Evolutionary conservation across 1,284 basidiomycete genomes (phyloP).

Genomic region (Cutaneotrichosporon daszewskae): DNA sequence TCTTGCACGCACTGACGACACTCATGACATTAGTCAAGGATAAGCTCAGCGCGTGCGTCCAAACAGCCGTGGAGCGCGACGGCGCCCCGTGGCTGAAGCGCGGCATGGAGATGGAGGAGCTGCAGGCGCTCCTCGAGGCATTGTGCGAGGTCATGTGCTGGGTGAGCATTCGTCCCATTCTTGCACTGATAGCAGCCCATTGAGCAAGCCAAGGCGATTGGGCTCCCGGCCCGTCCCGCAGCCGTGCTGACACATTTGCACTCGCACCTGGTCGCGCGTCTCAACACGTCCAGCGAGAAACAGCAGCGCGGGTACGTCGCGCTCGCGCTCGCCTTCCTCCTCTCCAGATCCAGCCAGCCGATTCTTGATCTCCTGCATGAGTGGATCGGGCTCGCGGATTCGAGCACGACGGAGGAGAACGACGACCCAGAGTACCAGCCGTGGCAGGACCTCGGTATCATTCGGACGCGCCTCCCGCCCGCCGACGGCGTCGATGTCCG

Average conservation of each 20-base stretch:
- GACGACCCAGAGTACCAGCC: slow-evolving; percentile 28
- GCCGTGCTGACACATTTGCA: slow-evolving; percentile 35
- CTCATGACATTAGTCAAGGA: slow-evolving; percentile 35
- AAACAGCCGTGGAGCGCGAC: slow-evolving; percentile 6
- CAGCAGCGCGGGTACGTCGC: slow-evolving; percentile 9
- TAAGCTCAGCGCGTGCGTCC: slow-evolving; percentile 19
- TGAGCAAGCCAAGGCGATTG: slow-evolving; percentile 13
- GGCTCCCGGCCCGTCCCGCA: slow-evolving; percentile 30
- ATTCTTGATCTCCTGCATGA: slow-evolving; percentile 32
- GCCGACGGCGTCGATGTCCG: slow-evolving; percentile 1
- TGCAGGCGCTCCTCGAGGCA: slow-evolving; percentile 17
- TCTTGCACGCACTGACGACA: slow-evolving; percentile 34
- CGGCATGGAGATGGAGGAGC: slow-evolving; percentile 19
- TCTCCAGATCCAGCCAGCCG: slow-evolving; percentile 25
- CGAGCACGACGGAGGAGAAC: slow-evolving; percentile 21
- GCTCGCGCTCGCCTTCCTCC: slow-evolving; percentile 33
- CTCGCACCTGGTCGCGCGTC: slow-evolving; percentile 25
- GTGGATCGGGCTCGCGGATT: slow-evolving; percentile 37
- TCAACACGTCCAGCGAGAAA: slow-evolving; percentile 19
- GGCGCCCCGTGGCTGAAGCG: slow-evolving; percentile 25
- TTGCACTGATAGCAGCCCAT: slow-evolving; percentile 19
- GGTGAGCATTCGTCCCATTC: slow-evolving; percentile 18
- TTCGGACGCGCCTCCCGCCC: slow-evolving; percentile 8
- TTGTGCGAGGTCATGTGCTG: slow-evolving; percentile 33
- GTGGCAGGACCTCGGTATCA: slow-evolving; percentile 43